Evolutionary conservation across 2,329 filamentous ascomycete species (phyloP), one percentile per base, ranked within the genome.

Genomic region (Sporothrix brasiliensis): DNA sequence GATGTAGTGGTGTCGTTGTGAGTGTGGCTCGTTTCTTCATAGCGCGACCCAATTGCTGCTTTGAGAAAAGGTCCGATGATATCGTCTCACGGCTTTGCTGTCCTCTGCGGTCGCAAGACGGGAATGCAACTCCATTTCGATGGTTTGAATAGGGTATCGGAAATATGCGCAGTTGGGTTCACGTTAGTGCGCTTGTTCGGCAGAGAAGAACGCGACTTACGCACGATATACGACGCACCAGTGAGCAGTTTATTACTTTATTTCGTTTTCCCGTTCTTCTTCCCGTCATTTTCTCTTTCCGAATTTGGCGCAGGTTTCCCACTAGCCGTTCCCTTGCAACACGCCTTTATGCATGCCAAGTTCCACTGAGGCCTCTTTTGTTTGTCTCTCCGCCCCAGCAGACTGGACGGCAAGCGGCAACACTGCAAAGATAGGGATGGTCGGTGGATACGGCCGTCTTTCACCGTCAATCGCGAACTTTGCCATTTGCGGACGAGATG

Each of bases 271-370:
- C 21, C 14, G 4, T 2, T 30, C 11, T 4, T 27, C 9, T 7
- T 58, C 30, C 39, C 21, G 24, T 19, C 50, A 11, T 27, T 53
- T 21, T 53, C 24, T 7, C 1, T 34, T 16, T 9, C 54, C 39
- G 11, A 13, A 39, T 11, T 10, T 58, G n/a, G n/a, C 39, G 13
- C 47, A 49, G 14, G 41, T 10, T 13, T 13, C 14, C 11, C 34
- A 61, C 39, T 44, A 44, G 44, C 1, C 24, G 58, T n/a, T 44
- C 56, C 19, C 4, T 3, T 60, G 30, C 58, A 47, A n/a, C 19
- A 56, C 13, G 27, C 14, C 13, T 21, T n/a, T 21, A 63, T 63
- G 58, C 58, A 63, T 63, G 58, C 58, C 58, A 63, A 63, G 58
- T 27, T 13, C n/a, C 58, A 47, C 58, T 27, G 21, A 63, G 44